Conservation (phyloP, 176 grass and related monocot genomes). For the Eragrostis nindensis region DNA sequence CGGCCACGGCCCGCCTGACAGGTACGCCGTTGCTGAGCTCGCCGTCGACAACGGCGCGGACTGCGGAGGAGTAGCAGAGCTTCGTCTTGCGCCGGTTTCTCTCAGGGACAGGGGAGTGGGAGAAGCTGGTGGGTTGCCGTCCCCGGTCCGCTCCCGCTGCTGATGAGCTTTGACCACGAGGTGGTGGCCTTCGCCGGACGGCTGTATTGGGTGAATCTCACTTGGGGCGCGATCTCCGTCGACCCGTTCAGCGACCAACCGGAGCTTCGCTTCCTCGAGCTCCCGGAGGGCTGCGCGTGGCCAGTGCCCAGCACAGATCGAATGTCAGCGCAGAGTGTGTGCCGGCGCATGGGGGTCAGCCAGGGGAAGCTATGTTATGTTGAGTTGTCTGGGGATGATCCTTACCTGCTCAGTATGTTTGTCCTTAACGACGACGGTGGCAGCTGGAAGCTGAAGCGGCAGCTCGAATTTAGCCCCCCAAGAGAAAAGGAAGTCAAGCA, state of each 20-base stretch:
- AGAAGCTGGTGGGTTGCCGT: neutral
- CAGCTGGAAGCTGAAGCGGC: slow-evolving; percentile 29
- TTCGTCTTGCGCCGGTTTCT: slow-evolving; percentile 34
- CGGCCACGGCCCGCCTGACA: neutral
- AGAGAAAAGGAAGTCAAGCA: neutral
- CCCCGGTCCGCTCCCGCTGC: neutral
- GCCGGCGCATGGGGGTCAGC: slow-evolving; percentile 25
- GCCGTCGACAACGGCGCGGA: neutral
- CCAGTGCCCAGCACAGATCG: neutral
- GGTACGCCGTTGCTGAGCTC: slow-evolving; percentile 41
- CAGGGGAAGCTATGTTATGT: slow-evolving; percentile 36
- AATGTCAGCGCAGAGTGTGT: neutral
- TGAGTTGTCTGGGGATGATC: slow-evolving; percentile 30
- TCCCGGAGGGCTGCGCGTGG: slow-evolving; percentile 21
- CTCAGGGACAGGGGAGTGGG: slow-evolving; percentile 36
- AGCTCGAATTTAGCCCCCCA: neutral
- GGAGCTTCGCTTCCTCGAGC: slow-evolving; percentile 21
- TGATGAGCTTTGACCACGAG: neutral
- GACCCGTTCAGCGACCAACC: slow-evolving; percentile 46
- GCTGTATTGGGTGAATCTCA: slow-evolving; percentile 35
- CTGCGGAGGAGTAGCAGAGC: neutral
- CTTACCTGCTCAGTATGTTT: slow-evolving; percentile 29
- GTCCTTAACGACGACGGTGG: neutral
- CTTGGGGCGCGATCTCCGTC: slow-evolving; percentile 31
- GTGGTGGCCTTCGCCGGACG: slow-evolving; percentile 31